These are phyloP conservation scores for Datura wrightii DNA, from an alignment of 257 asterid genomes.

Conservation along the genomic window DNA sequence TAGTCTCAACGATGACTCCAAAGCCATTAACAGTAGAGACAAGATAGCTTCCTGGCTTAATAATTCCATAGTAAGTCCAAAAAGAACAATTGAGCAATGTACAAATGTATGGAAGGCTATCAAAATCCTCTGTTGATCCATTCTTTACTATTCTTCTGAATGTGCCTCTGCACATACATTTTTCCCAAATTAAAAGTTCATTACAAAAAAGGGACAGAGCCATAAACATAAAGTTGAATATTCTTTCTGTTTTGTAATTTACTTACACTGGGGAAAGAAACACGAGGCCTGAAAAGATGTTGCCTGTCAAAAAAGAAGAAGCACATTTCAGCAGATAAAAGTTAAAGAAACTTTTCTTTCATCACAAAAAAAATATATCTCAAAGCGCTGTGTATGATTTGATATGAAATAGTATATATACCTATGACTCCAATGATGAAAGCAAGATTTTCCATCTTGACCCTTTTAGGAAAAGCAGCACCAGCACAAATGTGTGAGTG, in stretches of 20 bases:
- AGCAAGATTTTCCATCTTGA: constrained; percentile 6
- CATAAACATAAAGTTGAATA: not conserved
- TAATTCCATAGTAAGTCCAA: constrained; percentile 52
- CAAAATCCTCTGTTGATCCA: constrained; percentile 45
- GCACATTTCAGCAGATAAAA: not conserved
- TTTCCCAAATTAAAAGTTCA: not conserved
- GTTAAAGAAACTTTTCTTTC: not conserved
- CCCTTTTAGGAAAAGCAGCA: not conserved
- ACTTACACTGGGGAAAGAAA: constrained; percentile 50
- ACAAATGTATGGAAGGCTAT: constrained; percentile 49
- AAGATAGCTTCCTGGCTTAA: constrained; percentile 40
- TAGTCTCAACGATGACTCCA: constrained; percentile 36
- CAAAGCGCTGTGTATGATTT: not conserved
- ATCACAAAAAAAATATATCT: not conserved
- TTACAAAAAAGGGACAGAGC: not conserved
- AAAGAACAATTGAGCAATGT: constrained; percentile 41
- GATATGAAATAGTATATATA: not conserved
- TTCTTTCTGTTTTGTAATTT: not conserved
- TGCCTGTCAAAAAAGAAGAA: constrained; percentile 36
- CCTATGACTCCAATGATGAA: constrained; percentile 22
- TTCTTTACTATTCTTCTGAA: constrained; percentile 43
- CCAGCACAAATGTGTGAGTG: not conserved
- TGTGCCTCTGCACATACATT: constrained; percentile 37
- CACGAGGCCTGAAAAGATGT: constrained; percentile 40
- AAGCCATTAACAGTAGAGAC: constrained; percentile 49